phyloP scores from a whole-genome alignment of 352 stramenopile genomes.

The Bremia lactucae region DNA sequence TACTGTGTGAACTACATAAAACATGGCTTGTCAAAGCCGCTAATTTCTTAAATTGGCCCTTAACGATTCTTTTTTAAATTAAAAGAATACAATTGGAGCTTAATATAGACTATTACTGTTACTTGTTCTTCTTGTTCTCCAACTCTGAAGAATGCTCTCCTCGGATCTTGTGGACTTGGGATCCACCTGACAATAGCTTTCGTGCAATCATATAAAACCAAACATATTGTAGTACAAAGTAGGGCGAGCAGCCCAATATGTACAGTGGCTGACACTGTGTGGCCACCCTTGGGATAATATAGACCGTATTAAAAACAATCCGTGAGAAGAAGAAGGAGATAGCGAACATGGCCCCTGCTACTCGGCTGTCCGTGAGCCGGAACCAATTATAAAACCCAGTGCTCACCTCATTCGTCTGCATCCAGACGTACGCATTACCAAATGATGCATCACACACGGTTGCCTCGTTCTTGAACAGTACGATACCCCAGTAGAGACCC shows the following conservation, averaged over 20 bases:
- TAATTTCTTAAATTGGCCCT: too few relatives aligned
- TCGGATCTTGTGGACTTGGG: slow-evolving; percentile 1
- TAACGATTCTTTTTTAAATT: too few relatives aligned
- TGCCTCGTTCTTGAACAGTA: slow-evolving; percentile 52
- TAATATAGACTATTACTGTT: too few relatives aligned
- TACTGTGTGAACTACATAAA: too few relatives aligned
- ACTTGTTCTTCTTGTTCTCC: too few relatives aligned
- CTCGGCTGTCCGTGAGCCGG: slow-evolving; percentile 43
- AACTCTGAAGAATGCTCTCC: too few relatives aligned
- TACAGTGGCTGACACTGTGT: slow-evolving; percentile 41
- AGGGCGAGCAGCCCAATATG: slow-evolving; percentile 41
- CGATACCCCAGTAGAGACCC: slow-evolving; percentile 46
- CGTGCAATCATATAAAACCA: slow-evolving; percentile 68
- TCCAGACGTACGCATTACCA: slow-evolving; percentile 72
- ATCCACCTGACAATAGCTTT: slow-evolving; percentile 26
- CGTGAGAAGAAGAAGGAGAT: slow-evolving; percentile 57
- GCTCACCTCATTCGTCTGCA: slow-evolving; percentile 76
- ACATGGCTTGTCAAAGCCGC: too few relatives aligned
- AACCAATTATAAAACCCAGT: slow-evolving; percentile 80
- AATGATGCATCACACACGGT: slow-evolving; percentile 36
- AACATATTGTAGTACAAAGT: slow-evolving; percentile 62
- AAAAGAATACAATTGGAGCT: too few relatives aligned
- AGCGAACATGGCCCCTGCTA: slow-evolving; percentile 46
- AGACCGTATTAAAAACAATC: slow-evolving; percentile 59
- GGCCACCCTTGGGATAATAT: slow-evolving; percentile 39